phyloP scores from a whole-genome alignment of 1,284 basidiomycete genomes.

The Marasmius fiardii region DNA sequence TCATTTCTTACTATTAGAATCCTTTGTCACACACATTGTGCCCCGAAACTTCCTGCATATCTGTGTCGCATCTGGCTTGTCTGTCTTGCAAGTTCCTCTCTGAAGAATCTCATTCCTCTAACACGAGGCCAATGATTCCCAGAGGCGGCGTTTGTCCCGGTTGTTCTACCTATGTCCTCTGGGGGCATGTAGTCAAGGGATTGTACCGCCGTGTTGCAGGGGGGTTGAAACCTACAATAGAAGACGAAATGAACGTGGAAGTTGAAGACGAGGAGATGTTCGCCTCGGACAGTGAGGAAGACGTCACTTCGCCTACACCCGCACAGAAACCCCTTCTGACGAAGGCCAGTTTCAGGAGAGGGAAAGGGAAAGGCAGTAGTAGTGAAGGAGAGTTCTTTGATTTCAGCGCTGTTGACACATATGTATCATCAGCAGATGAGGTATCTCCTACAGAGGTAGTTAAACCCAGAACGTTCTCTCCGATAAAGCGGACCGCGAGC shows the following conservation, averaged over 20 bases:
- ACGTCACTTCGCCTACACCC: constrained; percentile 1
- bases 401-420: constrained; percentile 18
- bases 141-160: constrained; percentile 57
- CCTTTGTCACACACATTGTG: constrained; percentile 47
- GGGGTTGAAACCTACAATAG: constrained; percentile 23
- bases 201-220: constrained; percentile 56
- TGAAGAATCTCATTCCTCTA: constrained; percentile 19
- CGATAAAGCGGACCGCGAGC: not conserved
- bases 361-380: constrained; percentile 5
- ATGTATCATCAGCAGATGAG: not conserved
- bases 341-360: constrained; percentile 2
- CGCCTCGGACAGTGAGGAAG: constrained; percentile 17
- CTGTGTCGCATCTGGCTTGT: constrained; percentile 68
- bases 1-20: constrained; percentile 37
- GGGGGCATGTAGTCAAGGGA: constrained; percentile 73
- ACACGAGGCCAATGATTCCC: constrained; percentile 48
- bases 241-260: constrained; percentile 27
- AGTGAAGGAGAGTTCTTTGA: constrained; percentile 29
- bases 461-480: not conserved
- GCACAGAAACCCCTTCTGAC: not conserved
- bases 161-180: constrained; percentile 56
- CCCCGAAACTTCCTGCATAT: constrained; percentile 45
- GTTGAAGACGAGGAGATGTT: constrained; percentile 21
- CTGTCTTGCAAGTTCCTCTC: constrained; percentile 58
- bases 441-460: not conserved